Evolutionary conservation across 2,329 filamentous ascomycete species (phyloP).

Genomic region (Botrytis elliptica): DNA sequence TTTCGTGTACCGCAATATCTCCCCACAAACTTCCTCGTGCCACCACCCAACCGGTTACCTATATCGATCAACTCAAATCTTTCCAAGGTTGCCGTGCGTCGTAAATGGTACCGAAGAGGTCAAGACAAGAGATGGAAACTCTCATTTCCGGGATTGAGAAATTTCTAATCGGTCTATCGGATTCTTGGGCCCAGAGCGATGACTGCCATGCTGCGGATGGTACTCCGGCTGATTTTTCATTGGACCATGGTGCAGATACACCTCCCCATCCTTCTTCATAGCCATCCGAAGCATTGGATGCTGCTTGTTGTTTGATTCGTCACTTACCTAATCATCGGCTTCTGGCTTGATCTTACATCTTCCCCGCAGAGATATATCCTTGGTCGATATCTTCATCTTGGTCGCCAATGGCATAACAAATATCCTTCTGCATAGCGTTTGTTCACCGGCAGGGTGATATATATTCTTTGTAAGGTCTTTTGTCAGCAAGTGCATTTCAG

Average conservation of each 20-base stretch:
- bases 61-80: not conserved
- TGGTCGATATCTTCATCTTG: not conserved
- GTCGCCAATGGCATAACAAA: not conserved
- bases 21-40: not conserved
- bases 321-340: not conserved
- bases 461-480: constrained; percentile 8
- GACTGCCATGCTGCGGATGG: not conserved
- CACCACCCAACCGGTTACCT: not conserved
- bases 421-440: not conserved
- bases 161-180: not conserved
- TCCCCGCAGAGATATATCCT: not conserved
- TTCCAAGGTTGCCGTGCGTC: not conserved
- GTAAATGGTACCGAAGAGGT: constrained; percentile 1
- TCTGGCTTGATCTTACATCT: not conserved
- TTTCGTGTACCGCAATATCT: not conserved
- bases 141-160: not conserved
- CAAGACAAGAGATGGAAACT: not conserved
- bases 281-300: not conserved
- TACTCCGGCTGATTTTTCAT: not conserved
- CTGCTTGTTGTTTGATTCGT: not conserved
- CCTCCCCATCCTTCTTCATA: not conserved
- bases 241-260: not conserved
- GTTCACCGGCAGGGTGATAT: not conserved
- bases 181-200: not conserved
- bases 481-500: constrained; percentile 5